Evolutionary conservation across 257 asterid genomes (phyloP).

Genomic region (Capsicum pubescens): DNA sequence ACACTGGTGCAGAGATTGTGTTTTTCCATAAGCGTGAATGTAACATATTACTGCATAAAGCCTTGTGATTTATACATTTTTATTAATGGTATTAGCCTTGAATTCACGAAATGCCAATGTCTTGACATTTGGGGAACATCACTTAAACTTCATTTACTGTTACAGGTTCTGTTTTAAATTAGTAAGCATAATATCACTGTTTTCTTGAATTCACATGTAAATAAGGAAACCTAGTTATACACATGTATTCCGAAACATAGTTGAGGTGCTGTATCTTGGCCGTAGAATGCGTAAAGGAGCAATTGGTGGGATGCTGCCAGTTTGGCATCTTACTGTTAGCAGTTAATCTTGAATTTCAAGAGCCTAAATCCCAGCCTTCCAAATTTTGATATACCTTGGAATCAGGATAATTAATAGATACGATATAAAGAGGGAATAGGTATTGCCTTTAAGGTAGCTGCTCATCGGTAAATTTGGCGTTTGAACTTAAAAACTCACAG

Average conservation of each 20-base stretch:
- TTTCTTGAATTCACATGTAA: conserved; percentile 11
- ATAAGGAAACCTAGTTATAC: background rate
- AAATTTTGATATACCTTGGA: background rate
- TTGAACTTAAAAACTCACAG: background rate
- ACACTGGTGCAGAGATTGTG: background rate
- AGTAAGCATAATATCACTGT: background rate
- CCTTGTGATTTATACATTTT: background rate
- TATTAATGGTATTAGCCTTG: conserved; percentile 5
- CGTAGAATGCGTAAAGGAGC: conserved; percentile 15
- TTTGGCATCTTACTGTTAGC: background rate
- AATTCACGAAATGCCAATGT: background rate
- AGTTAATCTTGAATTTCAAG: background rate
- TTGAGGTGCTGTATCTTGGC: background rate
- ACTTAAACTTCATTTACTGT: background rate
- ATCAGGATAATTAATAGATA: background rate
- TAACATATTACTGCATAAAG: background rate
- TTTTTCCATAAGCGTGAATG: background rate
- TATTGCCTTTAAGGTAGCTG: background rate
- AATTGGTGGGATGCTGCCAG: background rate
- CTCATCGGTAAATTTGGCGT: background rate
- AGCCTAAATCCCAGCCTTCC: background rate
- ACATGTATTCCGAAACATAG: background rate
- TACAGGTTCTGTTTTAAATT: background rate
- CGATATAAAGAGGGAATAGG: background rate
- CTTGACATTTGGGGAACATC: background rate